Conservation (phyloP, 106 monocot genomes). For the Acorus gramineus region DNA sequence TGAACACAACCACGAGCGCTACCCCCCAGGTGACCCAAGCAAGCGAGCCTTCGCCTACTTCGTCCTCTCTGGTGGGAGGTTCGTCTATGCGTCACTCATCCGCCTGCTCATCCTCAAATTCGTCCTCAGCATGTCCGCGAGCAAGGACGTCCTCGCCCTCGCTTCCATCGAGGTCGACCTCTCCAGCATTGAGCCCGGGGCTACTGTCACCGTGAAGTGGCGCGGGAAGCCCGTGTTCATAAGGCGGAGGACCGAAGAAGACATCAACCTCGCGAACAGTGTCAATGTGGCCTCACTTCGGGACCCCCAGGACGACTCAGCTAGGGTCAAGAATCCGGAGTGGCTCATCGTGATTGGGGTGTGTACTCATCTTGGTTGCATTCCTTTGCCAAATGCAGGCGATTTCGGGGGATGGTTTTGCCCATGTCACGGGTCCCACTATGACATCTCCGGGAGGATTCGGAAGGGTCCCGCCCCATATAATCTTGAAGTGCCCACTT, state of each 20-base stretch:
- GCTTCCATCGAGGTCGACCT: conserved; percentile 43
- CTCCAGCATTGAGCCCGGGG: conserved; percentile 36
- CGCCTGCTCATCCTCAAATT: conserved; percentile 33
- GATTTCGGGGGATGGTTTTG: too few species aligned
- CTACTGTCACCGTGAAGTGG: conserved; percentile 43
- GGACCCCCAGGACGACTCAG: conserved; percentile 28
- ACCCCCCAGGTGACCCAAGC: conserved; percentile 18
- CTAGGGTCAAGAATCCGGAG: conserved; percentile 26
- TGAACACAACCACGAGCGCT: conserved; percentile 15
- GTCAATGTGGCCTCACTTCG: conserved; percentile 24
- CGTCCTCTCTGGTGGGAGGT: conserved; percentile 15
- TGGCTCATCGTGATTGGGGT: conserved; percentile 37
- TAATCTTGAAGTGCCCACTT: too few species aligned
- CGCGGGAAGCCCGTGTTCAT: conserved; percentile 41
- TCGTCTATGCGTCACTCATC: conserved; percentile 18
- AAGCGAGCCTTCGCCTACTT: conserved; percentile 19
- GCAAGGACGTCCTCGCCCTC: conserved; percentile 35
- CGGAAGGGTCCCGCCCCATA: too few species aligned
- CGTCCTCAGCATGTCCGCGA: conserved; percentile 37
- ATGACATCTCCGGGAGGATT: too few species aligned
- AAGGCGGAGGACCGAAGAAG: conserved; percentile 32
- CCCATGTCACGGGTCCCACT: too few species aligned
- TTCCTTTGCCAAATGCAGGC: conserved; percentile 23
- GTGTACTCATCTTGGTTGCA: conserved; percentile 39
- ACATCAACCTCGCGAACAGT: conserved; percentile 25